phyloP scores from a whole-genome alignment of 306 rosid species.

The Quercus parvula region DNA sequence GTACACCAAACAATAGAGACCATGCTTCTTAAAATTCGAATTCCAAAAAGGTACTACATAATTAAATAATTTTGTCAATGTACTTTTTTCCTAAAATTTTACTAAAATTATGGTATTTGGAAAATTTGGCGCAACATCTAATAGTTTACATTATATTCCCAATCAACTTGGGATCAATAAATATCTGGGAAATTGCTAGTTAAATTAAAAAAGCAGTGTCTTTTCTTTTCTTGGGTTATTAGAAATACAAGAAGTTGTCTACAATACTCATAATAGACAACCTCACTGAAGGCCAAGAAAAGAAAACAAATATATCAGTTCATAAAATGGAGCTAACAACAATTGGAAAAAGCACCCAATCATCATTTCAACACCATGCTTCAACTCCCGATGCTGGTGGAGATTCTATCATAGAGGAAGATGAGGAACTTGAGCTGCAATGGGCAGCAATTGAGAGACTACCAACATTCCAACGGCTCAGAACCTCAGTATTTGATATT shows the following conservation, averaged over 20 bases:
- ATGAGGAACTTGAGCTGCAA: slow-evolving; percentile 40
- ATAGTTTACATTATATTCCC: not conserved
- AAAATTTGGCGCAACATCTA: not conserved
- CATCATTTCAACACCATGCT: slow-evolving; percentile 23
- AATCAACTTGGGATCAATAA: not conserved
- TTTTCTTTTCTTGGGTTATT: too few relatives aligned
- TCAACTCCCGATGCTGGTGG: slow-evolving; percentile 42
- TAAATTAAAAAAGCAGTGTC: too few relatives aligned
- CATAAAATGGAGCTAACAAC: slow-evolving; percentile 47
- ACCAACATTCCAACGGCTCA: slow-evolving; percentile 49
- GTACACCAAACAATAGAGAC: too few relatives aligned
- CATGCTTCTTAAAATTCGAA: too few relatives aligned
- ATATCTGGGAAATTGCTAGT: too few relatives aligned
- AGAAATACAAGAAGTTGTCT: not conserved
- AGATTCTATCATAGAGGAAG: slow-evolving; percentile 51
- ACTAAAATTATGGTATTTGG: too few relatives aligned
- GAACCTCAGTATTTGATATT: slow-evolving; percentile 46
- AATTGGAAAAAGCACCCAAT: slow-evolving; percentile 29
- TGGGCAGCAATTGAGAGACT: slow-evolving; percentile 58
- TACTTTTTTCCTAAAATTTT: too few relatives aligned
- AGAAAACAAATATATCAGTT: slow-evolving; percentile 1
- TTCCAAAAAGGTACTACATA: fast-evolving
- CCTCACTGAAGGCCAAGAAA: slow-evolving; percentile 7
- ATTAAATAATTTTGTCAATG: too few relatives aligned
- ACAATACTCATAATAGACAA: not conserved